Base-by-base conservation (phyloP, 805 yeast species). In the Kodamaea jinghongensis region DNA sequence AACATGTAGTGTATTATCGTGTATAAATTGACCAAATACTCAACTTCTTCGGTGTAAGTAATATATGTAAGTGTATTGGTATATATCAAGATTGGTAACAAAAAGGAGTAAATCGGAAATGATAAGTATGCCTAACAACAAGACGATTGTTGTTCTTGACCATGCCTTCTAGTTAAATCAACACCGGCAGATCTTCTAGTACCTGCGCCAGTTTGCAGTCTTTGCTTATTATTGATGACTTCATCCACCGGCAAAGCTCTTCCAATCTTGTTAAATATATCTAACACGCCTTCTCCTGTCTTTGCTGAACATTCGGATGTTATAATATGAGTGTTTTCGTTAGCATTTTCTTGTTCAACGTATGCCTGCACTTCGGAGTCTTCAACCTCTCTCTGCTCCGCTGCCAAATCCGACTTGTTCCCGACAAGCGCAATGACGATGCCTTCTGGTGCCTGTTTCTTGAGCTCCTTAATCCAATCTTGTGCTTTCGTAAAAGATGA, bases 381-480 rank as follows among this genome's bases (percentile, higher is more conserved):
- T 3, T 56, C 61, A 2, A 69, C 71, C 39, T 67, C 61, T 36
- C 89, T 67, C 26, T 73, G 71, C 3, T 60, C 63, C 10, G 34
- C 13, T 11, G 58, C 73, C 48, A 85, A 64, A 63, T 85, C 95
- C 1, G 71, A 50, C 54, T 85, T 85, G 55, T 85, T 85, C n/a
- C 90, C 95, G n/a, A 82, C 86, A 28, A 85, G 60, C 25, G 91
- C 87, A 47, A 93, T 86, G 32, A 89, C 81, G 38, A 90, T 78
- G 39, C 81, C 78, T 40, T 75, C 57, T 10, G 76, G 77, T 57
- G 95, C 95, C 58, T 89, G 96, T 46, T 83, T 80, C 63, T 86
- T 86, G 45, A 85, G 63, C 60, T 85, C 93, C 52, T 81, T 79
- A 27, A 83, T 79, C 91, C 91, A 85, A 33, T 78, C 78, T 50